These are phyloP conservation scores for Ilyonectria robusta DNA, from an alignment of 2,329 filamentous ascomycete species.

Conservation along the genomic window DNA sequence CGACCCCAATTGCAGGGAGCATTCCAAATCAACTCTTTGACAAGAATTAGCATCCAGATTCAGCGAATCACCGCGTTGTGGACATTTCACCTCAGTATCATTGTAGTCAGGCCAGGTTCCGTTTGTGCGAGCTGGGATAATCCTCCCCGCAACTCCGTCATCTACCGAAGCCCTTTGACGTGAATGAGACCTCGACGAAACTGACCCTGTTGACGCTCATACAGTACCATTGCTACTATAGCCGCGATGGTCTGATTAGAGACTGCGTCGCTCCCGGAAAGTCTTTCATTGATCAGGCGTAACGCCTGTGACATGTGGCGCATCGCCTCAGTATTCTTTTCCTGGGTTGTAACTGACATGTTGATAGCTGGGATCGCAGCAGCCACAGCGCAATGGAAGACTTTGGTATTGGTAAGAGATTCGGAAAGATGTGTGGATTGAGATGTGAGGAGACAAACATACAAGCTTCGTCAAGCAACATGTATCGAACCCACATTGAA, in stretches of 20 bases:
- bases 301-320: conserved; percentile 25
- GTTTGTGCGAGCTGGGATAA: conserved; percentile 16
- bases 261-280: conserved; percentile 14
- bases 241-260: conserved; percentile 28
- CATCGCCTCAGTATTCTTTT: conserved; percentile 11
- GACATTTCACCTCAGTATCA: conserved; percentile 24
- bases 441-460: background rate
- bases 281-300: conserved; percentile 26
- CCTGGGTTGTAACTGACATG: conserved; percentile 2
- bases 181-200: conserved; percentile 26
- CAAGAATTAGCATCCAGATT: background rate
- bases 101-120: conserved; percentile 15
- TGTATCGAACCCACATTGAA: conserved; percentile 30
- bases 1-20: conserved; percentile 21
- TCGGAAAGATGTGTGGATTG: background rate
- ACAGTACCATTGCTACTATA: conserved; percentile 25
- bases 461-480: conserved; percentile 35
- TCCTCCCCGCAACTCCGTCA: conserved; percentile 28
- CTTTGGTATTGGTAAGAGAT: background rate
- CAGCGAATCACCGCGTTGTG: background rate
- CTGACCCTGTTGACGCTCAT: conserved; percentile 22
- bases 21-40: conserved; percentile 29
- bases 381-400: conserved; percentile 31
- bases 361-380: conserved; percentile 18
- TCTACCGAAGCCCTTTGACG: conserved; percentile 25